phyloP scores from a whole-genome alignment of 2,329 filamentous ascomycete genomes.

The Aureobasidium sp. region DNA sequence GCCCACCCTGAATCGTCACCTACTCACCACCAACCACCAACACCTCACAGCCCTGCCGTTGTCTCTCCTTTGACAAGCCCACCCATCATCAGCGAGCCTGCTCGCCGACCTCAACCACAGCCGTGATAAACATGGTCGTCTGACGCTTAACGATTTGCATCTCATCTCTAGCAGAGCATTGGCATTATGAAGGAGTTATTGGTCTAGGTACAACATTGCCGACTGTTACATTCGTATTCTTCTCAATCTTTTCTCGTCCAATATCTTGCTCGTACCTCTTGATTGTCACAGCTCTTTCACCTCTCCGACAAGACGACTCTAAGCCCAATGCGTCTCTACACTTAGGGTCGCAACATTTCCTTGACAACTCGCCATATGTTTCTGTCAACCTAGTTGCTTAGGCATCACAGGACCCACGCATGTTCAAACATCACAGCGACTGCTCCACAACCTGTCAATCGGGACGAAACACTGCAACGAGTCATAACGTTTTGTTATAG shows the following conservation, averaged over 20 bases:
- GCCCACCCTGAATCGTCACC: neutral
- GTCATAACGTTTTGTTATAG: slow-evolving; percentile 9
- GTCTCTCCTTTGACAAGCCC: slow-evolving; percentile 6
- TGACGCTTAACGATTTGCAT: neutral
- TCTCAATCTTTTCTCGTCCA: neutral
- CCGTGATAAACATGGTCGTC: neutral
- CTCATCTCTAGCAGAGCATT: neutral
- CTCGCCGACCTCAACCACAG: neutral
- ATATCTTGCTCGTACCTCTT: neutral
- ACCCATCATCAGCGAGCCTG: neutral
- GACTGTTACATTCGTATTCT: neutral
- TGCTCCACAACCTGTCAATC: neutral
- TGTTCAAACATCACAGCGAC: neutral
- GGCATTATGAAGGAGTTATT: neutral
- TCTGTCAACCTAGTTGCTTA: too few relatives aligned
- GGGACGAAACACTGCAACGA: neutral
- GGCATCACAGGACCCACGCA: too few relatives aligned
- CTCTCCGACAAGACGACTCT: neutral
- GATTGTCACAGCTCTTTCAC: neutral
- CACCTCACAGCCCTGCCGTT: slow-evolving; percentile 11
- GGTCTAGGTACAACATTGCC: neutral
- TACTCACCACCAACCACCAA: neutral
- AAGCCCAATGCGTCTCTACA: neutral
- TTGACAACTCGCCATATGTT: neutral
- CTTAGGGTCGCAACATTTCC: neutral